Conservation (phyloP, 257 asterid species). For the Nicotiana tomentosiformis region DNA sequence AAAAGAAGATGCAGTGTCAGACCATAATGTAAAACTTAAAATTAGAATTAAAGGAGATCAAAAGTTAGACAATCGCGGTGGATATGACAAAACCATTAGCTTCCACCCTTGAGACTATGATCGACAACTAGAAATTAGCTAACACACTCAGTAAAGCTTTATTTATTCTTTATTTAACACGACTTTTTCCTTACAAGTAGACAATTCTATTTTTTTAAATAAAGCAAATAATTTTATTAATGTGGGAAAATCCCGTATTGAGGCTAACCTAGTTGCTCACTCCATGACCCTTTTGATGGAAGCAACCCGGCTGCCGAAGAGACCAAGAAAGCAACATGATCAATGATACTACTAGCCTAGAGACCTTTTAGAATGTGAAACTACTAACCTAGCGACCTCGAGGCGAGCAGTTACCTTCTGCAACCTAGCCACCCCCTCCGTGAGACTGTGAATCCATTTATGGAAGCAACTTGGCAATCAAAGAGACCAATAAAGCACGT, state of each 20-base stretch:
- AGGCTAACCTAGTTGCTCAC: background rate
- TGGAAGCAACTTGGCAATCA: background rate
- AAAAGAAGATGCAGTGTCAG: background rate
- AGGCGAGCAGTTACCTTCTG: background rate
- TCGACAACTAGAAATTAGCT: too few species aligned
- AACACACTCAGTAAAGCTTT: too few species aligned
- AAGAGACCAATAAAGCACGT: background rate
- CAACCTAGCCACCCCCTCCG: background rate
- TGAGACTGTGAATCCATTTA: background rate
- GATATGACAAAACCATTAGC: too few species aligned
- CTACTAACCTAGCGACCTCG: background rate
- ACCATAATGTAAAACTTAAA: background rate
- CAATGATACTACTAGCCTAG: background rate
- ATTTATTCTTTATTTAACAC: too few species aligned
- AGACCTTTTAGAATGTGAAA: background rate
- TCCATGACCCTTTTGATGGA: background rate
- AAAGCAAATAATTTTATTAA: too few species aligned
- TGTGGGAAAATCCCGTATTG: background rate
- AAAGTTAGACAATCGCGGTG: too few species aligned
- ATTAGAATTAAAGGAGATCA: background rate
- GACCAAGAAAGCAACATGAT: background rate
- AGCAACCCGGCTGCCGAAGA: background rate
- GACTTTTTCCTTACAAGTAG: too few species aligned
- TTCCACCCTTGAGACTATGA: too few species aligned
- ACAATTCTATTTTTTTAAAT: too few species aligned